Evolutionary conservation across 2,329 filamentous ascomycete species (phyloP).

Genomic region (Trichoderma citrinoviride): DNA sequence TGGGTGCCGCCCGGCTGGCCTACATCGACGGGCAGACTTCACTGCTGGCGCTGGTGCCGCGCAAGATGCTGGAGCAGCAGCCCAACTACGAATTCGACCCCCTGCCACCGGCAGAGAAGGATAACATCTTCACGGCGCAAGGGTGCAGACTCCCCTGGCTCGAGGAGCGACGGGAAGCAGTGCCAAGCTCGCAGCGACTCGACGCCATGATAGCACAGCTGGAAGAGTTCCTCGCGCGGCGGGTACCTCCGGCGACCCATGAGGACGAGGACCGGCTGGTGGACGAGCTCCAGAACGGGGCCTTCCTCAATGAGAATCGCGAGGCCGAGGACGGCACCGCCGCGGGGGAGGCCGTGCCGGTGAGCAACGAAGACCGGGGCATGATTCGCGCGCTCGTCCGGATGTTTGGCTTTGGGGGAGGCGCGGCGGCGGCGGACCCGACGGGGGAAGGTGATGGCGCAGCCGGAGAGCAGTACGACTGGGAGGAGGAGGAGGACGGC

Average conservation of each 20-base stretch:
- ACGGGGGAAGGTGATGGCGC: constrained; percentile 19
- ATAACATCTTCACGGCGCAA: constrained; percentile 51
- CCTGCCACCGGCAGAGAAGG: constrained; percentile 63
- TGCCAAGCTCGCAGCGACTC: constrained; percentile 27
- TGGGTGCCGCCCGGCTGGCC: constrained; percentile 67
- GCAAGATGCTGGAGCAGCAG: constrained; percentile 58
- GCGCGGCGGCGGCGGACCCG: constrained; percentile 10
- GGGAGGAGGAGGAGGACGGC: not conserved
- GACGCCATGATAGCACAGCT: constrained; percentile 27
- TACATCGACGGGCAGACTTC: constrained; percentile 72
- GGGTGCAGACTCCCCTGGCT: constrained; percentile 46
- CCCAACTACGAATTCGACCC: constrained; percentile 79
- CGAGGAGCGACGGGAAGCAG: constrained; percentile 23
- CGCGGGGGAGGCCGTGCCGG: constrained; percentile 31
- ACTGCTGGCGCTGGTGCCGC: constrained; percentile 68
- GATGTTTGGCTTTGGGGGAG: constrained; percentile 28
- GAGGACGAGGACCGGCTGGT: constrained; percentile 16
- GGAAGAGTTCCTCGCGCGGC: constrained; percentile 31
- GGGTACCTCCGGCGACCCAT: constrained; percentile 22
- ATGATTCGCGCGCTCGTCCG: constrained; percentile 30
- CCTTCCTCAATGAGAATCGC: not conserved
- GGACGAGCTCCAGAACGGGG: not conserved
- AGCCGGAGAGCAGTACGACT: not conserved
- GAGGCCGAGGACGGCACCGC: constrained; percentile 25
- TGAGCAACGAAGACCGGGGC: constrained; percentile 30